A percentile compares a stretch with the other conserved stretches of the same genome.
Evolutionary conservation across 352 stramenopile species (phyloP).

Genomic region (Phytophthora citricola): DNA sequence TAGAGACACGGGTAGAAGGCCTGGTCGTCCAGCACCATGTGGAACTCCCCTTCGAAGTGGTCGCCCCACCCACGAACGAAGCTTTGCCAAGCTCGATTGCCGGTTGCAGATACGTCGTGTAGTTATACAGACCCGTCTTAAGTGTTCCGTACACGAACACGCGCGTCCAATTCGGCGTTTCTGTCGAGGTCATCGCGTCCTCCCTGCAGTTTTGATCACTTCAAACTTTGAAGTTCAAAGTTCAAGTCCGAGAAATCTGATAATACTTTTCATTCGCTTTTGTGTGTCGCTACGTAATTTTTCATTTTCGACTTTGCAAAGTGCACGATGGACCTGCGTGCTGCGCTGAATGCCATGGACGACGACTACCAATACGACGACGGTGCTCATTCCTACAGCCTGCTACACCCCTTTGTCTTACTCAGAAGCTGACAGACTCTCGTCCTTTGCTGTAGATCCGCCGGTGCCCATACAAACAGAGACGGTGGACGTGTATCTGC

Average conservation of each 20-base stretch:
- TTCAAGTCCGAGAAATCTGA: slow-evolving; percentile 2
- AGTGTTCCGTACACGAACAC: slow-evolving; percentile 88
- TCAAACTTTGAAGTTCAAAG: not conserved
- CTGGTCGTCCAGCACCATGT: slow-evolving; percentile 69
- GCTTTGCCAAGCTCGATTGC: slow-evolving; percentile 58
- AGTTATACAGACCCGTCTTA: slow-evolving; percentile 81
- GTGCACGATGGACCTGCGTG: slow-evolving; percentile 27
- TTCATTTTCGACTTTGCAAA: not conserved
- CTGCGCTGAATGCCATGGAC: slow-evolving; percentile 37
- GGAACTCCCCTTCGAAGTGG: slow-evolving; percentile 50
- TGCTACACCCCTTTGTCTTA: not conserved
- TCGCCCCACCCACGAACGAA: slow-evolving; percentile 48
- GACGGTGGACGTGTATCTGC: slow-evolving; percentile 75
- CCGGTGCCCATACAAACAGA: slow-evolving; percentile 50
- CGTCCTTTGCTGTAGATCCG: slow-evolving; percentile 15
- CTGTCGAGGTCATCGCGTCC: slow-evolving; percentile 13
- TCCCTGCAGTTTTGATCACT: not conserved
- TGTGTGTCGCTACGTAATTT: not conserved
- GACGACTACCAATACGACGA: slow-evolving; percentile 29
- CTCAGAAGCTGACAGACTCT: not conserved
- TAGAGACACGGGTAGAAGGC: slow-evolving; percentile 75
- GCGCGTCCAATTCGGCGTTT: slow-evolving; percentile 32
- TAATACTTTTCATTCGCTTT: not conserved
- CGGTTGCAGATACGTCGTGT: slow-evolving; percentile 65
- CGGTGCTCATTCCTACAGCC: slow-evolving; percentile 8